Evolutionary conservation across 169 alveolate species (phyloP).

Genomic region (Plasmodium gaboni): DNA sequence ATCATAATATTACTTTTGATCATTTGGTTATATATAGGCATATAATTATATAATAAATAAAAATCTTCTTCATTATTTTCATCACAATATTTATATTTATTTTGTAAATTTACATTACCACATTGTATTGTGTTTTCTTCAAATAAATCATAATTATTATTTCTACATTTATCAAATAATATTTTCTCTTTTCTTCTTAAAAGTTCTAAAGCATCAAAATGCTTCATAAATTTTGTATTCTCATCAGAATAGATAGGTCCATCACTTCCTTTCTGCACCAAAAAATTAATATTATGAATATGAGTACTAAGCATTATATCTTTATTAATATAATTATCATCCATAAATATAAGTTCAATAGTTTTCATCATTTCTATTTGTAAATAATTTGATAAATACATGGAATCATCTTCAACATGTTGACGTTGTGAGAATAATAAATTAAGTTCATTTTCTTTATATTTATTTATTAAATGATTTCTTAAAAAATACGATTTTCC

Average conservation of each 20-base stretch:
- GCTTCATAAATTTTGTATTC: background rate
- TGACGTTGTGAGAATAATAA: constrained; percentile 5
- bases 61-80: constrained; percentile 24
- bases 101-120: background rate
- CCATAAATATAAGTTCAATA: constrained; percentile 46
- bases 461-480: constrained; percentile 36
- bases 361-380: constrained; percentile 62
- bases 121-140: too few species aligned
- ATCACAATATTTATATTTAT: background rate
- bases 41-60: constrained; percentile 56
- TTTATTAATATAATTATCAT: constrained; percentile 67
- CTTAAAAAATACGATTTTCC: constrained; percentile 28
- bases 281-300: constrained; percentile 31
- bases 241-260: background rate
- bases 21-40: constrained; percentile 71
- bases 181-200: constrained; percentile 14
- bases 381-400: constrained; percentile 47
- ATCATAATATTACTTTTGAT: constrained; percentile 1
- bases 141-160: background rate
- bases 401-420: constrained; percentile 63
- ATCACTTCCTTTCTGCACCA: background rate
- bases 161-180: constrained; percentile 18
- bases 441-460: constrained; percentile 26
- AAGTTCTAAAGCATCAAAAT: constrained; percentile 1
- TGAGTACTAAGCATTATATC: constrained; percentile 75